A percentile compares a stretch with the other conserved stretches of the same genome.
Conservation (phyloP, 164 flowering plant species). For the Liquidambar formosana region DNA sequence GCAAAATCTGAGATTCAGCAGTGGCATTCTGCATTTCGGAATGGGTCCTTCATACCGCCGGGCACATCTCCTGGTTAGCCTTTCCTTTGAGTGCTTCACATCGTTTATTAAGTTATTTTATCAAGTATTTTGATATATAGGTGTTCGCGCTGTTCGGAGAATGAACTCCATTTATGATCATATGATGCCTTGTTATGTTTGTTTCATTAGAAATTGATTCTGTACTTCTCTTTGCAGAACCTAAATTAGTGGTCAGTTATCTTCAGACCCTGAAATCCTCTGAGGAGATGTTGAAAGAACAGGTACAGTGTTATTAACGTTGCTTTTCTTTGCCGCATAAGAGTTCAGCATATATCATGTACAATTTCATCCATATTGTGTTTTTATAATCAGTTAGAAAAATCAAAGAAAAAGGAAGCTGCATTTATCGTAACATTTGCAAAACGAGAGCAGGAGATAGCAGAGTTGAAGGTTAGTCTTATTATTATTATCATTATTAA, state of each 20-base stretch:
- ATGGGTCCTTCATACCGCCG: slow-evolving; percentile 59
- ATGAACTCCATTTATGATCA: neutral
- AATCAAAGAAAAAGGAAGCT: slow-evolving; percentile 98
- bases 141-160: neutral
- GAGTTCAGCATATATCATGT: neutral
- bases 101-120: neutral
- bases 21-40: slow-evolving; percentile 87
- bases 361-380: slow-evolving; percentile 7
- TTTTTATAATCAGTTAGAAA: slow-evolving; percentile 65
- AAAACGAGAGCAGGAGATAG: slow-evolving; percentile 95
- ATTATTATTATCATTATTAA: neutral
- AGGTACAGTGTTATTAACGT: slow-evolving; percentile 38
- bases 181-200: neutral
- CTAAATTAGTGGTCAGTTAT: slow-evolving; percentile 63
- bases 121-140: neutral
- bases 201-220: neutral
- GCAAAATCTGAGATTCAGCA: slow-evolving; percentile 83
- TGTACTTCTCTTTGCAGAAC: slow-evolving; percentile 46
- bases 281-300: slow-evolving; percentile 87
- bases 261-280: slow-evolving; percentile 76
- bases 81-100: neutral
- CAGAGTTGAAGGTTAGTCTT: slow-evolving; percentile 74
- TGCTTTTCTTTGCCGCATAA: neutral
- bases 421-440: slow-evolving; percentile 96
- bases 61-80: slow-evolving; percentile 66